Base-by-base conservation (phyloP, 2,329 filamentous ascomycete genomes). In the Penicillium oxalicum region DNA sequence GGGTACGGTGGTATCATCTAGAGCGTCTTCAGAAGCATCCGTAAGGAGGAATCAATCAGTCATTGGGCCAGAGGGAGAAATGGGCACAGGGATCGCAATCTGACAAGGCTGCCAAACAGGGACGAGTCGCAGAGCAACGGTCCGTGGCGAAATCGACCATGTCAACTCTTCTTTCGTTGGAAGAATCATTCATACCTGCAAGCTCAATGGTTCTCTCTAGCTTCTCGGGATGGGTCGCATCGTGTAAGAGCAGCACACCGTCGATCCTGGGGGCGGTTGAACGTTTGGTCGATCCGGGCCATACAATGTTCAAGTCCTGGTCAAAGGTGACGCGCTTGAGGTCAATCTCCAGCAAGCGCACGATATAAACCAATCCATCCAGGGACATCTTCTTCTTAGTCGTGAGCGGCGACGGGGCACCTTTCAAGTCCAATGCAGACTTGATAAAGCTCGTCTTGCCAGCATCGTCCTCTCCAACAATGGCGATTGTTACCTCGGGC, bases 171-270 rank as follows among this genome's bases (percentile, higher is more conserved):
- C 8, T 11, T 11, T 2, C 13, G 11, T 6, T 13, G 34, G 9
- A 25, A 39, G 9, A 7, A 41, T 32, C 9, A 9, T 27, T 81
- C 86, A 80, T 77, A 95, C 91, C 83, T 65, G 95, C 75, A 53
- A 88, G 82, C 59, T 86, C 80, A 36, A 87, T 84, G 47, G 95
- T 76, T 51, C 86, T 81, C 50, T 79, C 77, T 59, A 95, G 81
- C 65, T 84, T 91, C 51, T 84, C 81, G 58, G 82, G 79, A 65
- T 87, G 86, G 68, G 83, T 87, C 39, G 94, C 86, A 77, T 96
- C 88, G 75, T 95, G 95, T 42, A 97, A 74, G 50, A 91, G 81
- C 59, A 96, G 73, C 40, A 87, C 89, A 18, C 87, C 91, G 62
- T 97, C 88, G 61, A 95, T 80, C 36, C 78, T 79, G 43, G 89